Evolutionary conservation across 1,284 basidiomycete species (phyloP), one percentile per base, ranked within the genome.

Genomic region (Volvariella surrecta): DNA sequence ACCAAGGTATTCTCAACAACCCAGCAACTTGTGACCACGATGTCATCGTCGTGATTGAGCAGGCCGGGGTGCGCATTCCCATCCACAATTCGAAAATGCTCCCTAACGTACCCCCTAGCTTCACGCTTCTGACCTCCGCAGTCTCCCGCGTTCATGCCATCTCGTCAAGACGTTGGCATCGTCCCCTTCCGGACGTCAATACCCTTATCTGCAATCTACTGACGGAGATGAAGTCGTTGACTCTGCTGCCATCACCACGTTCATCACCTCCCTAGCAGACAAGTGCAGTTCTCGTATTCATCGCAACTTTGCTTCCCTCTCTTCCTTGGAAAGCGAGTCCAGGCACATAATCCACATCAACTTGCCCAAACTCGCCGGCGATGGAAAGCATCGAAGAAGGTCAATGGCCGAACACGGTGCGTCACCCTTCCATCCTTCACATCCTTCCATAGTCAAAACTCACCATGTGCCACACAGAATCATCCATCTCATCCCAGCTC

Each of bases 51-150:
- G 54, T 87, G 4, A 63, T 85, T 37, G 71, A 82, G 50, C 84
- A 87, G 45, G 73, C 76, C 19, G 81, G 81, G 22, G 84, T 86
- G 58, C 51, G 74, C 64, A 28, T 40, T 35, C 19, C 39, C 22
- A 22, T n/a, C 21, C 32, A 37, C 2, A 35, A 19, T 30, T 40
- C 37, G 38, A 19, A 18, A 47, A 31, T 45, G n/a, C 28, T 37
- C 15, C 46, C 21, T 20, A 19, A 20, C 22, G 37, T 32, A 39
- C 28, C 43, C 38, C 18, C 22, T 39, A 86, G 84, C 63, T 82
- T 1, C 82, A 81, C 52, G 79, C 81, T 19, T 79, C 80, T 4
- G 82, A 87, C 62, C 63, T 87, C 22, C 78, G 79, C 24, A 59
- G 61, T 8, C 71, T 88, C 9, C 59, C 73, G 1, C 63, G 74